A percentile compares a stretch with the other conserved stretches of the same genome.
These are phyloP conservation scores for Hymenoscyphus scutula DNA, from an alignment of 2,329 filamentous ascomycete genomes.

Conservation along the genomic window DNA sequence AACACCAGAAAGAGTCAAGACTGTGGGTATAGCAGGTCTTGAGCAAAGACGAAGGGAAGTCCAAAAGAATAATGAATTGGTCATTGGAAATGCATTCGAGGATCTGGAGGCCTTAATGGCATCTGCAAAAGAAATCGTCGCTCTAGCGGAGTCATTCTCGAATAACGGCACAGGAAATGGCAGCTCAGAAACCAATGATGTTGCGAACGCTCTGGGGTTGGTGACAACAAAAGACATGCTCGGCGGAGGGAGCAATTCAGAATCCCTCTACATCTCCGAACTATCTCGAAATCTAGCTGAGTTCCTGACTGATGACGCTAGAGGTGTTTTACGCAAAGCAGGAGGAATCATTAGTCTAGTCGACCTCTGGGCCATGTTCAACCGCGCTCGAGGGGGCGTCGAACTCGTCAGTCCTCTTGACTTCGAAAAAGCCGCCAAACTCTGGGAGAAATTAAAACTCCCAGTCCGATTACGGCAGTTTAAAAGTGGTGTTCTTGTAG, in stretches of 20 bases:
- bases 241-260: constrained; percentile 67
- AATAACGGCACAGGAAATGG: constrained; percentile 54
- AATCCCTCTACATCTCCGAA: constrained; percentile 86
- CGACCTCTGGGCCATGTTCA: constrained; percentile 93
- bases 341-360: constrained; percentile 88
- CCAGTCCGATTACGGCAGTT: constrained; percentile 86
- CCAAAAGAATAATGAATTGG: constrained; percentile 86
- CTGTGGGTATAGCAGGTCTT: constrained; percentile 86
- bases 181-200: constrained; percentile 66
- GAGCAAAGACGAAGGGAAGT: constrained; percentile 82
- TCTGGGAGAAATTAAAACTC: constrained; percentile 85
- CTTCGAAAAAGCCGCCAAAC: constrained; percentile 81
- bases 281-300: constrained; percentile 81
- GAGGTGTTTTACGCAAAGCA: constrained; percentile 72
- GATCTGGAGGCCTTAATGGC: constrained; percentile 97
- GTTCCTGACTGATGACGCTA: constrained; percentile 81
- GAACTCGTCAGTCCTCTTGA: constrained; percentile 90
- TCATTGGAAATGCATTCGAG: constrained; percentile 93
- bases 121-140: constrained; percentile 93
- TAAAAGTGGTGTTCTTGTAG: constrained; percentile 90
- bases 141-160: constrained; percentile 84
- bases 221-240: constrained; percentile 96
- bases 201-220: constrained; percentile 79
- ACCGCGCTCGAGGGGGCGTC: constrained; percentile 86
- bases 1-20: constrained; percentile 48